Percentiles rank a stretch among this genome's conserved stretches.
Evolutionary conservation across 306 rosid genomes (phyloP).

Genomic region (Hippophae rhamnoides): DNA sequence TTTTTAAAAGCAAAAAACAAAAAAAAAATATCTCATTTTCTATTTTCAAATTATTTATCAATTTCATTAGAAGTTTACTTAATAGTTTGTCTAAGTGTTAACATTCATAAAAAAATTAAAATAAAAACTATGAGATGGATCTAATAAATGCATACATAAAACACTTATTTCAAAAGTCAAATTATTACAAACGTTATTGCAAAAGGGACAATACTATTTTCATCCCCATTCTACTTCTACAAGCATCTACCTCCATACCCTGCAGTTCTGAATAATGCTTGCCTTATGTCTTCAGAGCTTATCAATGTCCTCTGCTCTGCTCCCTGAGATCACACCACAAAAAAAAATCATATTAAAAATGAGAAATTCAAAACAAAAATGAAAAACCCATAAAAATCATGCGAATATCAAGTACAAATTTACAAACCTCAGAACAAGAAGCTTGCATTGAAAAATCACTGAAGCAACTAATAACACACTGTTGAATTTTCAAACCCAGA

Average conservation of each 20-base stretch:
- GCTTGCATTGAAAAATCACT: constrained; percentile 90
- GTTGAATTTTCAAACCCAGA: constrained; percentile 88
- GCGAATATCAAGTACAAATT: neutral
- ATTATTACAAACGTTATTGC: constrained; percentile 27
- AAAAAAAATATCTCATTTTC: neutral
- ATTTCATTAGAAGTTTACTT: constrained; percentile 9
- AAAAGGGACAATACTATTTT: constrained; percentile 19
- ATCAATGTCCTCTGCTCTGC: constrained; percentile 42
- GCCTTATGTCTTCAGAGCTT: constrained; percentile 70
- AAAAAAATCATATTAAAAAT: neutral
- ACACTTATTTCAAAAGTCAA: constrained; percentile 33
- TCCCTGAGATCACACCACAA: constrained; percentile 31
- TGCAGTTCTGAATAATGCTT: constrained; percentile 89
- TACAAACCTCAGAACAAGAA: constrained; percentile 81
- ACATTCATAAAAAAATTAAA: constrained; percentile 27
- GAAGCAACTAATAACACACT: constrained; percentile 91
- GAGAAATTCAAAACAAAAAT: neutral
- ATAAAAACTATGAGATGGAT: constrained; percentile 23
- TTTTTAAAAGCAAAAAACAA: neutral
- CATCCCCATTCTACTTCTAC: constrained; percentile 32
- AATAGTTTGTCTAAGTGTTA: constrained; percentile 12
- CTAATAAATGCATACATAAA: constrained; percentile 20
- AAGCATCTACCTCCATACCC: constrained; percentile 92
- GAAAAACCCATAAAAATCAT: constrained; percentile 5
- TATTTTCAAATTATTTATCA: constrained; percentile 3